Evolutionary conservation across 2,329 filamentous ascomycete species (phyloP), one percentile per base, ranked within the genome.

Genomic region (Leptodontidium sp.): DNA sequence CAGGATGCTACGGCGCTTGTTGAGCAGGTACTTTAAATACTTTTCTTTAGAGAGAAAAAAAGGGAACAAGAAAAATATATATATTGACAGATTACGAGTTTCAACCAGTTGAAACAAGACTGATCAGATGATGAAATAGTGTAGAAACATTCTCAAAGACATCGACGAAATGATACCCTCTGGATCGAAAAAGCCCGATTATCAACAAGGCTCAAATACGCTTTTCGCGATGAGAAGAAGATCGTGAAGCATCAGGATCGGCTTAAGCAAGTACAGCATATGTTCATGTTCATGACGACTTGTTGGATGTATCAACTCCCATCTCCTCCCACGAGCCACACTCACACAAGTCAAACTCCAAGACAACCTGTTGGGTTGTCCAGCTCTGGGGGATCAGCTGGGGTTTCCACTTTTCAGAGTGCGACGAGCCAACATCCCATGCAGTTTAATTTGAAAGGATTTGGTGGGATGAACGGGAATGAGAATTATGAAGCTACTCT

Each of bases 231-330:
- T 43, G 57, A 71, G 55, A 71, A 68, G 45, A 67, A 61, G 45
- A 68, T 68, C 21, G 32, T 32, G 3, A 67, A 68, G 35, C 61
- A 68, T 14, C 63, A 71, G 45, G 67, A 68, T 17, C 64, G 57
- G 11, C 50, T 71, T 1, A 71, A 68, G 40, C 52, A 71, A 38
- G 64, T 68, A 1, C 69, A 71, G 49, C 69, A 71, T 47, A 71
- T 71, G 69, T 64, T 71, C 24, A 71, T 71, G 69, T 71, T 71
- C 59, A 71, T 71, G 69, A 68, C 69, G 6, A 71, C 69, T 15
- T 68, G 66, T 45, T 71, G 69, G 69, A 68, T 68, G 61, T 71
- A 67, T 32, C 63, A 68, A 35, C 58, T 71, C 6, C 66, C 66
- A 32, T 40, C 63, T n/a, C 59, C n/a, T 12, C 26, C 35, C 0